phyloP scores from a whole-genome alignment of 2,329 filamentous ascomycete species.

The Fusarium sp. region DNA sequence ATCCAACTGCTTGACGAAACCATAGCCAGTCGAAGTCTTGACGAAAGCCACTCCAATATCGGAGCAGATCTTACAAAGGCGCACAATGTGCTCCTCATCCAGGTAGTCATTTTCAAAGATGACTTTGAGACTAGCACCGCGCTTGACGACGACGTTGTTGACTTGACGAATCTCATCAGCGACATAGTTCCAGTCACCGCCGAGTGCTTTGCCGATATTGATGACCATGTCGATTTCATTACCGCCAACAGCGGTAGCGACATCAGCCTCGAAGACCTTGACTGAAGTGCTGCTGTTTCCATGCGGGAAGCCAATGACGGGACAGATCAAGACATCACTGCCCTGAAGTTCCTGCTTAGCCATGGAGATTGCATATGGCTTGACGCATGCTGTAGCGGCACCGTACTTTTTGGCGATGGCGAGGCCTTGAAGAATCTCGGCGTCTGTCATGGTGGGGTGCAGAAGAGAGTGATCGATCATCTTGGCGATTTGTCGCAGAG shows the following conservation, averaged over 20 bases:
- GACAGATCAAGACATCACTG: constrained; percentile 61
- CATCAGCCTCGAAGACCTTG: constrained; percentile 64
- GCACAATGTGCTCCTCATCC: constrained; percentile 58
- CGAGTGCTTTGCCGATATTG: constrained; percentile 67
- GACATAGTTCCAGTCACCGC: constrained; percentile 68
- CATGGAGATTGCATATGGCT: constrained; percentile 64
- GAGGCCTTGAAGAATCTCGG: constrained; percentile 61
- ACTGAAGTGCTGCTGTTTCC: constrained; percentile 64
- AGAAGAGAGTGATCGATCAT: constrained; percentile 71
- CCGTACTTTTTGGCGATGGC: constrained; percentile 57
- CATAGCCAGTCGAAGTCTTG: constrained; percentile 71
- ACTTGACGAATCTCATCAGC: constrained; percentile 60
- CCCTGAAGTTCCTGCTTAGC: constrained; percentile 60
- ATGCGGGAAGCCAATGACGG: constrained; percentile 70
- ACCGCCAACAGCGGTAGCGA: constrained; percentile 60
- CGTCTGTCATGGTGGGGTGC: constrained; percentile 70
- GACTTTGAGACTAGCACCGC: constrained; percentile 64
- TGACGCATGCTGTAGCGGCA: constrained; percentile 68
- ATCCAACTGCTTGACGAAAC: constrained; percentile 65
- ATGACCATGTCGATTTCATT: constrained; percentile 70
- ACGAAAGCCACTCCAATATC: constrained; percentile 63
- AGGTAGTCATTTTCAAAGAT: constrained; percentile 73
- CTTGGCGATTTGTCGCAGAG: constrained; percentile 60
- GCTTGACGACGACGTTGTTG: constrained; percentile 58
- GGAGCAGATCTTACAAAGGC: constrained; percentile 66